Conservation (phyloP, 805 yeast species). For the Teunomyces lycoperdinae region DNA sequence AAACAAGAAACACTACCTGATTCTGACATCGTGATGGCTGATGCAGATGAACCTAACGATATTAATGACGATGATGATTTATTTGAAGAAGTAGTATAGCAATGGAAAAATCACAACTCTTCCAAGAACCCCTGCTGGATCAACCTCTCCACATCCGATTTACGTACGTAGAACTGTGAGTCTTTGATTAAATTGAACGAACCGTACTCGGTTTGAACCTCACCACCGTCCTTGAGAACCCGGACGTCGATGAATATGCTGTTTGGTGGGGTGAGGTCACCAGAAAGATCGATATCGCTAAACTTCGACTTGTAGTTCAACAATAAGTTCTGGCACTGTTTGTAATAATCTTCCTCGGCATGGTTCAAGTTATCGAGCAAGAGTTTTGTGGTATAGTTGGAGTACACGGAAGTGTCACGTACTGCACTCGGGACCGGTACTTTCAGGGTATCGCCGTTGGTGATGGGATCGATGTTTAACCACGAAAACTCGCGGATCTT, state of each 20-base stretch:
- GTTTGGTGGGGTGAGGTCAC: slow-evolving; percentile 85
- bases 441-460: background rate
- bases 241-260: slow-evolving; percentile 93
- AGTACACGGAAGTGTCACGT: slow-evolving; percentile 9
- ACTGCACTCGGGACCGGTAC: slow-evolving; percentile 5
- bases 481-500: slow-evolving; percentile 67
- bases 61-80: slow-evolving; percentile 16
- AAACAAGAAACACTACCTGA: background rate
- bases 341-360: slow-evolving; percentile 75
- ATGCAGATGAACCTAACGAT: slow-evolving; percentile 3
- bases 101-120: slow-evolving; percentile 43
- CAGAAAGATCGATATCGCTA: slow-evolving; percentile 82
- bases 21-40: background rate
- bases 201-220: slow-evolving; percentile 95
- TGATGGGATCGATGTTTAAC: slow-evolving; percentile 57
- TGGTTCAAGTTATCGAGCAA: slow-evolving; percentile 58
- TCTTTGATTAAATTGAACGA: slow-evolving; percentile 90
- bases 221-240: slow-evolving; percentile 92
- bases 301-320: slow-evolving; percentile 75
- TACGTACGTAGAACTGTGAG: slow-evolving; percentile 91
- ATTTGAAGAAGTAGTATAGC: slow-evolving; percentile 12
- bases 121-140: slow-evolving; percentile 93
- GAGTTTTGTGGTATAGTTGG: slow-evolving; percentile 25
- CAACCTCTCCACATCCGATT: slow-evolving; percentile 88
- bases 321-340: slow-evolving; percentile 65